Base-by-base conservation (phyloP, 768 basidiomycete species). In the Panellus pusillus region DNA sequence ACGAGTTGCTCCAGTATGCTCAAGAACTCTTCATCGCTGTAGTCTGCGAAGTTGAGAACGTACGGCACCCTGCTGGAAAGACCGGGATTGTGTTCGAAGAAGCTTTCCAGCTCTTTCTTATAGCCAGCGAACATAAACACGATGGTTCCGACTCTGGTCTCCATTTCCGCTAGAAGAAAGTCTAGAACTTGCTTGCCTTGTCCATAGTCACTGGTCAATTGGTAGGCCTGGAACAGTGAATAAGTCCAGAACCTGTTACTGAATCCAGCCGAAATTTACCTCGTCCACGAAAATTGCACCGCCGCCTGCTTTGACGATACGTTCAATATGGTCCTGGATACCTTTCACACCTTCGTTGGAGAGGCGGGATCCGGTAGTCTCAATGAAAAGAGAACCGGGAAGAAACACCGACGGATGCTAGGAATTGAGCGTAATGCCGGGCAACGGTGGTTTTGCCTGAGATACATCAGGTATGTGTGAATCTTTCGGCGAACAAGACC, bases 41-140 rank as follows among this genome's bases (percentile, higher is more conserved):
- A 89, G 58, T 89, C 87, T 1, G 68, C 65, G 58, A 89, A 88
- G 12, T 79, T 69, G 29, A 89, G 70, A 32, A 65, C 67, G 55
- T 83, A 78, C 0, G 87, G 87, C 9, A 89, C 81, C n/a, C 87
- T 82, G 67, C 86, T 87, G 8, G 69, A 67, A 12, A 89, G 65
- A 1, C 87, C 87, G 2, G 87, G 86, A 60, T 89, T 88, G 55
- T 87, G 86, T 55, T 87, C 86, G 54, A 89, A 88, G 69, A 89
- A 89, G 40, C 76, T 81, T 58, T 89, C 87, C 87, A 89, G 88
- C 65, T 89, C 73, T 49, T 79, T 83, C 64, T 71, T 78, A 64
- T 89, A 89, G 4, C 87, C 87, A 0, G 87, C 87, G 2, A 89
- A 71, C 49, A 89, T 80, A 68, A 89, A 89, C 11, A 86, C 82